Percentiles rank a stretch among this genome's conserved stretches.
These are phyloP conservation scores for Ulota crispa DNA, from an alignment of 225 moss, liverwort and hornwort genomes.

Conservation along the genomic window DNA sequence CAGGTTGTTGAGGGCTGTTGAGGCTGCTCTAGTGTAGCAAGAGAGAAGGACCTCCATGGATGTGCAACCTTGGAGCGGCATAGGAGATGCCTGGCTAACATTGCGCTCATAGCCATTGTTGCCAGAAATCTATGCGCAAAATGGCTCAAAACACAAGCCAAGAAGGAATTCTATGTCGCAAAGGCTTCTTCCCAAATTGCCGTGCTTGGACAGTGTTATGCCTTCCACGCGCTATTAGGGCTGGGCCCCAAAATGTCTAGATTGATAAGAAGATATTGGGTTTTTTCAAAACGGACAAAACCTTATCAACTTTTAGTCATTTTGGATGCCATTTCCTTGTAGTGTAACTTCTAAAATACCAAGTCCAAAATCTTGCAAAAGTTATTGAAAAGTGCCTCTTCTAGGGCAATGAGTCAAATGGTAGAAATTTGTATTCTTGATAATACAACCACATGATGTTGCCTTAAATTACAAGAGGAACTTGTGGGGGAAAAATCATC, in stretches of 20 bases:
- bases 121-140: background rate
- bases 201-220: conserved; percentile 3
- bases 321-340: no score
- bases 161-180: background rate
- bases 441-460: no score
- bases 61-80: conserved; percentile 10
- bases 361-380: no score
- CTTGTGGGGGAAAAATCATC: no score
- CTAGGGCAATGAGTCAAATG: no score
- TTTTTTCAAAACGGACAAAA: no score
- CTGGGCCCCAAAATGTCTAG: background rate
- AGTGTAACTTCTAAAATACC: no score
- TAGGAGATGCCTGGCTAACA: conserved; percentile 32
- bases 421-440: no score
- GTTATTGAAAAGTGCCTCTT: no score
- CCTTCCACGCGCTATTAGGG: conserved; percentile 20
- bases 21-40: conserved; percentile 21
- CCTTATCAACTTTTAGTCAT: no score
- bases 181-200: background rate
- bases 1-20: conserved; percentile 16
- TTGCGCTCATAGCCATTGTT: conserved; percentile 28
- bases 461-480: no score
- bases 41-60: conserved; percentile 23
- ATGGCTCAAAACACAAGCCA: background rate
- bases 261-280: no score